Percentiles rank a stretch among this genome's conserved stretches.
Conservation (phyloP, 768 basidiomycete genomes). For the Hygrophorus russula region DNA sequence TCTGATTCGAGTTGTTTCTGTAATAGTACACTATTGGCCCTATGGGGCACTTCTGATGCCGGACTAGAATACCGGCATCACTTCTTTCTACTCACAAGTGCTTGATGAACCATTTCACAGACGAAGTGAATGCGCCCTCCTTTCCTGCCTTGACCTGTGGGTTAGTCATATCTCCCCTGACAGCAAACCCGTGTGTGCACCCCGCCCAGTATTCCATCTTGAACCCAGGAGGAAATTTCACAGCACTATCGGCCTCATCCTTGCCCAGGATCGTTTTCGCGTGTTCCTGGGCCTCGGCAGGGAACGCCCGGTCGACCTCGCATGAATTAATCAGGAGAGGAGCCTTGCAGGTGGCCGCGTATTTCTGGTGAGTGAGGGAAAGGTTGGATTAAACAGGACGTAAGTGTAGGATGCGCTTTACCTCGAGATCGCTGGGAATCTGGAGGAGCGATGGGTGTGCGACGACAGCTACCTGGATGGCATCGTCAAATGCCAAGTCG, state of each 20-base stretch:
- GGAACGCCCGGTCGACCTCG: slow-evolving; percentile 40
- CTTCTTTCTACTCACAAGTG: slow-evolving; percentile 13
- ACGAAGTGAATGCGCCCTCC: slow-evolving; percentile 50
- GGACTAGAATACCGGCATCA: no score
- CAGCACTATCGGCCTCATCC: slow-evolving; percentile 7
- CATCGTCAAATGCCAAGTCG: slow-evolving; percentile 48
- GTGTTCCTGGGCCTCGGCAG: slow-evolving; percentile 26
- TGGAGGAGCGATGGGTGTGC: slow-evolving; percentile 56
- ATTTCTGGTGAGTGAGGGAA: slow-evolving; percentile 26
- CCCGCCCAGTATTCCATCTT: slow-evolving; percentile 36
- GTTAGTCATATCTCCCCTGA: slow-evolving; percentile 35
- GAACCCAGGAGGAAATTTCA: slow-evolving; percentile 36
- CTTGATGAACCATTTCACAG: slow-evolving; percentile 42
- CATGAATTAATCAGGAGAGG: slow-evolving; percentile 66
- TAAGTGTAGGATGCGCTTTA: slow-evolving; percentile 10
- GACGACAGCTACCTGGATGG: slow-evolving; percentile 35
- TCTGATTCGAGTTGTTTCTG: not conserved
- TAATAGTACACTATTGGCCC: not conserved
- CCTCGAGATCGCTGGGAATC: slow-evolving; percentile 52
- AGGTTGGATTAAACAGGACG: not conserved
- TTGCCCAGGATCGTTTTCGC: slow-evolving; percentile 41
- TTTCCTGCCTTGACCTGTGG: slow-evolving; percentile 49
- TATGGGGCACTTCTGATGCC: no score
- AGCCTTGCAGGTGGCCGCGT: slow-evolving; percentile 29
- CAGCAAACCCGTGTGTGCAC: slow-evolving; percentile 43